phyloP scores from a whole-genome alignment of 805 yeast genomes.

The Candida pini region DNA sequence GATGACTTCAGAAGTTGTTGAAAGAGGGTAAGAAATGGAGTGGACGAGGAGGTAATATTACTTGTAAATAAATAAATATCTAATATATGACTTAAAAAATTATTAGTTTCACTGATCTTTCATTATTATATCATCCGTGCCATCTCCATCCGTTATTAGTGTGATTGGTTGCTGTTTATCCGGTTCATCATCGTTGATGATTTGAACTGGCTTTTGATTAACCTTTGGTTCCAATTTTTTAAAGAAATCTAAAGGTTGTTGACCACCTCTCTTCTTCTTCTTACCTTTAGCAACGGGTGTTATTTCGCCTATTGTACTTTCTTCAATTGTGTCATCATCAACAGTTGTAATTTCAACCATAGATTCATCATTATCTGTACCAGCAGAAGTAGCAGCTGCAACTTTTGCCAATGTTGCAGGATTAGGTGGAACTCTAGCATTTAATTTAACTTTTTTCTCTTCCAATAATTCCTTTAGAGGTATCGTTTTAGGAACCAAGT shows the following conservation, averaged over 20 bases:
- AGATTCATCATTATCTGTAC: not conserved
- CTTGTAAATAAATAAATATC: too few species aligned
- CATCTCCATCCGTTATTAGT: slow-evolving; percentile 4
- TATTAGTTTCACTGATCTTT: not conserved
- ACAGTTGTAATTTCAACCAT: slow-evolving; percentile 1
- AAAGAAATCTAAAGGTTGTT: slow-evolving; percentile 11
- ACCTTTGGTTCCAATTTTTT: slow-evolving; percentile 4
- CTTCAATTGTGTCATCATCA: slow-evolving; percentile 14
- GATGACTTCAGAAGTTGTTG: slow-evolving; percentile 22
- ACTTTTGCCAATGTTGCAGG: slow-evolving; percentile 4
- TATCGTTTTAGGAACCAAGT: slow-evolving; percentile 60
- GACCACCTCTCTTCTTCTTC: slow-evolving; percentile 8
- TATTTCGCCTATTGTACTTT: slow-evolving; percentile 2
- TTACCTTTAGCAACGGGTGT: not conserved
- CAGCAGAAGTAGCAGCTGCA: slow-evolving; percentile 1
- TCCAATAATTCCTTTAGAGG: slow-evolving; percentile 44
- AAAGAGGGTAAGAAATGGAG: slow-evolving; percentile 27
- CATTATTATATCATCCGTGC: slow-evolving; percentile 4
- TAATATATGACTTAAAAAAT: not conserved
- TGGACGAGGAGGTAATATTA: too few species aligned
- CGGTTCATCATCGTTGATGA: too few species aligned
- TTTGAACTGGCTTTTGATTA: too few species aligned
- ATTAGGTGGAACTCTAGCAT: slow-evolving; percentile 25
- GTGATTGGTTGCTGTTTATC: too few species aligned
- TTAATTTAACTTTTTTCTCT: slow-evolving; percentile 32